phyloP scores from a whole-genome alignment of 2,329 filamentous ascomycete species.

The Fusarium penzigii region DNA sequence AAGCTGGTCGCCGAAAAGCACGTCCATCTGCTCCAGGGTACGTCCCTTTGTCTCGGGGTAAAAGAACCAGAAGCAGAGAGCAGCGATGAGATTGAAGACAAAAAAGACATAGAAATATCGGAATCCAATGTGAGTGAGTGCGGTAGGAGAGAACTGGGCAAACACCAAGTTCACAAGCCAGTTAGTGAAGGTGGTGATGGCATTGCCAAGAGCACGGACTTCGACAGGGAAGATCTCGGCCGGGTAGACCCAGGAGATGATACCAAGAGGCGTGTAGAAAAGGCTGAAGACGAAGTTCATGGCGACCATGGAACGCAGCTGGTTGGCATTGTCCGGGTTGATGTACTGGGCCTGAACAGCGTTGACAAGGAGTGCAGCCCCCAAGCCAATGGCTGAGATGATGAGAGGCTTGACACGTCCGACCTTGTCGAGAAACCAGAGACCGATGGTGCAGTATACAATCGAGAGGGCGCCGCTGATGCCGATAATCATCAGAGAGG shows the following conservation, averaged over 20 bases:
- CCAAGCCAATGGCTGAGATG: conserved; percentile 35
- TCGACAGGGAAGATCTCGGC: conserved; percentile 43
- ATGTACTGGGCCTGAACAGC: conserved; percentile 30
- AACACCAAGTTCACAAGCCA: conserved; percentile 44
- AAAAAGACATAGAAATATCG: conserved; percentile 42
- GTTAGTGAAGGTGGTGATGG: conserved; percentile 32
- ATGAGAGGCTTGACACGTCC: conserved; percentile 51
- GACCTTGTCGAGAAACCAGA: conserved; percentile 46
- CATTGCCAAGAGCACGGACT: conserved; percentile 30
- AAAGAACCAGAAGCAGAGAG: conserved; percentile 19
- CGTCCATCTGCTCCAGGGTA: conserved; percentile 14
- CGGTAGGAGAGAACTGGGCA: conserved; percentile 49
- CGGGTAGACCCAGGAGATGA: conserved; percentile 44
- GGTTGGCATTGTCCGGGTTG: conserved; percentile 23
- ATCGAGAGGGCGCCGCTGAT: conserved; percentile 51
- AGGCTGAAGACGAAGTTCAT: conserved; percentile 39
- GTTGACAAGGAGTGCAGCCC: conserved; percentile 29
- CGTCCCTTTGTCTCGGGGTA: conserved; percentile 13
- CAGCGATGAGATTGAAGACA: conserved; percentile 25
- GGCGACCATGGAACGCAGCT: conserved; percentile 31
- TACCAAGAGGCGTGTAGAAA: conserved; percentile 38
- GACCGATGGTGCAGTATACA: conserved; percentile 48
- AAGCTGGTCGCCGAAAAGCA: conserved; percentile 14
- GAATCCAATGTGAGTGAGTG: conserved; percentile 44
- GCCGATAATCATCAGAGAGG: conserved; percentile 51